Base-by-base conservation (phyloP, 2,329 filamentous ascomycete species). In the Colletotrichum orchidophilum region DNA sequence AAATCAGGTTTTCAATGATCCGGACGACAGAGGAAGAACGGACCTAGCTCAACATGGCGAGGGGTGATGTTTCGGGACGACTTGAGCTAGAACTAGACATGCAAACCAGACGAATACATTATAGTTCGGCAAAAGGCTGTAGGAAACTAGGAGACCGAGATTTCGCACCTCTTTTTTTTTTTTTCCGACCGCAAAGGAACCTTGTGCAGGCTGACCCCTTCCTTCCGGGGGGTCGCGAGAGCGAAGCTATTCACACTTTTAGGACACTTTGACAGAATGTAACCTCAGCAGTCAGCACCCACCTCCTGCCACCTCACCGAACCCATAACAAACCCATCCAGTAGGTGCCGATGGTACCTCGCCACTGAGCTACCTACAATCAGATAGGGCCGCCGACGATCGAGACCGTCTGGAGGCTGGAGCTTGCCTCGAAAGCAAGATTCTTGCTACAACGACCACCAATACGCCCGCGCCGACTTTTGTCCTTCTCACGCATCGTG, bases 201-300 rank as follows among this genome's bases (percentile, higher is more conserved):
- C 13, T 55, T 46, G 49, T 35, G 35, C n/a, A n/a, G 52, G 35
- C 29, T 11, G 18, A 21, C 18, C 65, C 39, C 35, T 42, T 24
- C 21, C 53, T 12, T 11, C 26, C 4, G 21, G n/a, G 24, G 15
- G 35, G 63, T 61, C n/a, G 50, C 35, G 18, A 42, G 63, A 62
- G 57, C 35, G 68, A 71, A 68, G 68, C 68, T 71, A 71, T 71
- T 71, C 68, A 42, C 68, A 59, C 8, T 62, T 57, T 63, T 33
- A n/a, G 54, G n/a, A 5, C 8, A 31, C 11, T 26, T 55, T 27
- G 31, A 63, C 15, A 68, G 64, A 35, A 62, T 68, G 68, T 53
- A 63, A 71, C 64, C 57, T 64, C 54, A 42, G 33, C 29, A n/a
- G n/a, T 29, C 24, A 65, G n/a, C 54, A 50, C 46, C 7, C 29